Percentiles rank a stretch among this genome's conserved stretches.
These are phyloP conservation scores for Tolypocladium guangdongense DNA, from an alignment of 2,329 filamentous ascomycete species.

Conservation along the genomic window DNA sequence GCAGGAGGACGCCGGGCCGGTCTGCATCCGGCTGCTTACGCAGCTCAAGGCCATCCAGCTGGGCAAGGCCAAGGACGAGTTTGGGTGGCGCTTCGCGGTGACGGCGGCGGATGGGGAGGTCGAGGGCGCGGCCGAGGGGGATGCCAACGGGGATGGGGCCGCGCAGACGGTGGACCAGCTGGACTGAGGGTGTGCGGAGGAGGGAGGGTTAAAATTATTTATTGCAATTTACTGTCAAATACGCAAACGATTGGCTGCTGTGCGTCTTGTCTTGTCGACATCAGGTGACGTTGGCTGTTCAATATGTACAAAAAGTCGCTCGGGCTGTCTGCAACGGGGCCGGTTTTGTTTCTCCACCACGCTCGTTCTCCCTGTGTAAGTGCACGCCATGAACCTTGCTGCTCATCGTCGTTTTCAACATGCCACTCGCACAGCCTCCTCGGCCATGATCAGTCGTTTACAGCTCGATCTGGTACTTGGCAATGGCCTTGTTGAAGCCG, in stretches of 20 bases:
- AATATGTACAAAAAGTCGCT: neutral
- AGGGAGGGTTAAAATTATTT: neutral
- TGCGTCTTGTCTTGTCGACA: neutral
- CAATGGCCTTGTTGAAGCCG: constrained; percentile 27
- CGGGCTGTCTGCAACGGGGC: neutral
- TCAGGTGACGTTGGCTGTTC: neutral
- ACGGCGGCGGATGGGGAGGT: constrained; percentile 33
- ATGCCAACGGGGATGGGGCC: constrained; percentile 9
- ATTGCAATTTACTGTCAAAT: neutral
- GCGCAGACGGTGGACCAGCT: constrained; percentile 22
- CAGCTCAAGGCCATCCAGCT: constrained; percentile 79
- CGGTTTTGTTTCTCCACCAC: neutral
- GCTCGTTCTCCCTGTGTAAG: neutral
- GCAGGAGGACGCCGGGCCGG: constrained; percentile 59
- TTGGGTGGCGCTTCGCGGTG: constrained; percentile 56
- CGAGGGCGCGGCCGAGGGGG: constrained; percentile 9
- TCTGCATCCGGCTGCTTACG: constrained; percentile 60
- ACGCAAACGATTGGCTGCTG: neutral
- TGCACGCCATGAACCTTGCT: neutral
- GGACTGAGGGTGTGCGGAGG: constrained; percentile 9
- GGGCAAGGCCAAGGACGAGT: constrained; percentile 65
- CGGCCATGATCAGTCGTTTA: neutral
- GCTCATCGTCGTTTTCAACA: neutral
- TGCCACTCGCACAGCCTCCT: neutral
- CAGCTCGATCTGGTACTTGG: constrained; percentile 10